A percentile compares a stretch with the other conserved stretches of the same genome.
These are phyloP conservation scores for Leishmania lainsoni DNA, from an alignment of 208 protist genomes.

Conservation along the genomic window DNA sequence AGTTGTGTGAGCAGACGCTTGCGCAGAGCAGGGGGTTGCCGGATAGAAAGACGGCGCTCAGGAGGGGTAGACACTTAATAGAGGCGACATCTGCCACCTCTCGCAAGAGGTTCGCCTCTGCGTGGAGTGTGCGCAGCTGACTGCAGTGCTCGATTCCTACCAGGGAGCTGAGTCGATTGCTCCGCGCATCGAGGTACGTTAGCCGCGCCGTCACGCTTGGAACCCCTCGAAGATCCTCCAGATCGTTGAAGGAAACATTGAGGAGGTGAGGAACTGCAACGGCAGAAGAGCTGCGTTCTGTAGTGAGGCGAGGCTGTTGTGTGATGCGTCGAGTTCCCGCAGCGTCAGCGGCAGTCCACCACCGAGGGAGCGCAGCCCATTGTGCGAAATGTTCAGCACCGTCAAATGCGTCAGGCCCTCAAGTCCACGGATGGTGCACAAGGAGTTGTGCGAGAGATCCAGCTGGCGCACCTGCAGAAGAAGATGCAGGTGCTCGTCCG, in stretches of 20 bases:
- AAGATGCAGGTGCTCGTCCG: slow-evolving; percentile 33
- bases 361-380: slow-evolving; percentile 55
- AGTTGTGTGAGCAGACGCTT: slow-evolving; percentile 40
- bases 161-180: slow-evolving; percentile 58
- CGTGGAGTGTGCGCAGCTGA: slow-evolving; percentile 48
- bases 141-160: slow-evolving; percentile 62
- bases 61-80: slow-evolving; percentile 30
- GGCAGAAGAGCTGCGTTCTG: slow-evolving; percentile 50
- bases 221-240: slow-evolving; percentile 59
- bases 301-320: slow-evolving; percentile 73
- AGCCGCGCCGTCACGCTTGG: slow-evolving; percentile 47
- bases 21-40: slow-evolving; percentile 70
- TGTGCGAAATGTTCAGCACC: slow-evolving; percentile 71
- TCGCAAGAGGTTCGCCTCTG: slow-evolving; percentile 64
- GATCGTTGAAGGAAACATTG: slow-evolving; percentile 73
- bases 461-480: slow-evolving; percentile 43
- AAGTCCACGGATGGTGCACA: slow-evolving; percentile 57
- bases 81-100: slow-evolving; percentile 45
- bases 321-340: slow-evolving; percentile 61
- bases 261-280: slow-evolving; percentile 58
- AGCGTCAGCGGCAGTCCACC: slow-evolving; percentile 59
- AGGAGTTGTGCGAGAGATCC: slow-evolving; percentile 75
- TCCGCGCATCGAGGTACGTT: slow-evolving; percentile 51
- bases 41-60: slow-evolving; percentile 43
- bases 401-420: slow-evolving; percentile 61